phyloP scores from a whole-genome alignment of 345 rosid genomes.

The Populus nigra region DNA sequence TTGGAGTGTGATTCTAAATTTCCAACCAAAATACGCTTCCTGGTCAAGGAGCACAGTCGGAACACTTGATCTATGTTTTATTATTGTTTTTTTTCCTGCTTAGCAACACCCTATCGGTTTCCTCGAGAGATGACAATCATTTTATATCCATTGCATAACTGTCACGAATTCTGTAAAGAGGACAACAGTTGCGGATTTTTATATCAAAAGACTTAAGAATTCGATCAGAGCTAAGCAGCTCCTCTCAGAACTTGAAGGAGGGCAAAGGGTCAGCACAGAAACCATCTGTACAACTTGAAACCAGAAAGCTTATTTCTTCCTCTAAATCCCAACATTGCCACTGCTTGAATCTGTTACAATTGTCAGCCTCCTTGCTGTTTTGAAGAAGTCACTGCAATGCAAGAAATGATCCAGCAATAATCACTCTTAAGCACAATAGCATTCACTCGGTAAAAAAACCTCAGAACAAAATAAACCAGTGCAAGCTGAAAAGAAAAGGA shows the following conservation, averaged over 20 bases:
- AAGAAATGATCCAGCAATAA: slow-evolving; percentile 3
- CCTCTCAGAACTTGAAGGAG: slow-evolving; percentile 15
- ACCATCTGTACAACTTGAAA: slow-evolving; percentile 45
- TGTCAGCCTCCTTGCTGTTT: slow-evolving; percentile 55
- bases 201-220: background rate
- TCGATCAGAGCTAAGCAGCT: slow-evolving; percentile 8
- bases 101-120: background rate
- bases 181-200: background rate
- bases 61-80: background rate
- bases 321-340: slow-evolving; percentile 38
- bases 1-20: slow-evolving; percentile 12
- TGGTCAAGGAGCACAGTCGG: slow-evolving; percentile 14
- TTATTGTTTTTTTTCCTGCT: background rate
- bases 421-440: background rate
- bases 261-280: slow-evolving; percentile 27
- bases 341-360: slow-evolving; percentile 53
- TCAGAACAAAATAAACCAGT: background rate
- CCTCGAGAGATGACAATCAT: too few relatives aligned
- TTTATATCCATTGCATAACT: background rate
- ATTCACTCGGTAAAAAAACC: background rate
- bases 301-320: slow-evolving; percentile 19
- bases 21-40: slow-evolving; percentile 1
- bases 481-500: background rate
- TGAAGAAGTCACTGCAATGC: slow-evolving; percentile 55
- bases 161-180: background rate